Evolutionary conservation across 202 grass and related monocot species (phyloP), one percentile per base, ranked within the genome.

Genomic region (Saccharum hybrid): DNA sequence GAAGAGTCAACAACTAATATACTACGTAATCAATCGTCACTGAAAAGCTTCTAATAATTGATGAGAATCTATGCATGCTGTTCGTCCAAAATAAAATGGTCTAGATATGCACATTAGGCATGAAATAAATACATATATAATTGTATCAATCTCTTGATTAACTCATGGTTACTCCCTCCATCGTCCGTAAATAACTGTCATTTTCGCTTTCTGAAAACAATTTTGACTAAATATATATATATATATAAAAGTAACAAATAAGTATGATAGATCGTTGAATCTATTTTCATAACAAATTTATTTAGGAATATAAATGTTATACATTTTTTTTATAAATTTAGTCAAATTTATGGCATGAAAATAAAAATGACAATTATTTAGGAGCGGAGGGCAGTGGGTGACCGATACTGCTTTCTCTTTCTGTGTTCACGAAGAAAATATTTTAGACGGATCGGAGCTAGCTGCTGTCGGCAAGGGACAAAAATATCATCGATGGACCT

Each of bases 401-500:
- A 56, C 30, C 41, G 68, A n/a, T 42, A 43, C 10, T 71, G 49
- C 37, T 52, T 9, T 31, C 37, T 64, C 21, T n/a, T 6, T 3
- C 39, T 12, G 7, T 19, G 7, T 69, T 12, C 46, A 37, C 21
- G 7, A 54, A 54, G 13, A 15, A 16, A 10, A 33, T 8, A 7
- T 19, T n/a, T 19, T 82, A 49, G 4, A 38, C 41, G 10, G 6
- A 26, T 1, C 33, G 48, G 49, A 52, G 49, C 51, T 54, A n/a
- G 49, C 49, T 56, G 19, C 16, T 21, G 54, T n/a, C 61, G 18
- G 5, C 41, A 15, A 69, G 72, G 63, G 38, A 40, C 62, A 79
- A 83, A 84, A 69, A 84, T 22, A 78, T 40, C 81, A 68, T 10
- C 43, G 45, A 9, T 19, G 8, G 15, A 51, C 68, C 72, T 82